phyloP scores from a whole-genome alignment of 495 filamentous ascomycete species.

The Polyplosphaeria fusca region DNA sequence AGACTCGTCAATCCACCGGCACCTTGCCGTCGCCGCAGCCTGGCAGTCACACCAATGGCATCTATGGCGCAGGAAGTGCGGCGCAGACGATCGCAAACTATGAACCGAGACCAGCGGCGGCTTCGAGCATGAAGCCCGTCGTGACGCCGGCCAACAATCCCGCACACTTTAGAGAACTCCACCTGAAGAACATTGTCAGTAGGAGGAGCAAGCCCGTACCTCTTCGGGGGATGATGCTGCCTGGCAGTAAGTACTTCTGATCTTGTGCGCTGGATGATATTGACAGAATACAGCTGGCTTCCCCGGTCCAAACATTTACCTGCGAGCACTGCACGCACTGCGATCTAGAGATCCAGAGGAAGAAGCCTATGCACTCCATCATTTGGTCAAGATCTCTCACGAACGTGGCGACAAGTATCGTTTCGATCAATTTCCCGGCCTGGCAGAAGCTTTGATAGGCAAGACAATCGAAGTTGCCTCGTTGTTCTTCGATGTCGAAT shows the following conservation, averaged over 20 bases:
- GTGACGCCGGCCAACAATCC: conserved; percentile 67
- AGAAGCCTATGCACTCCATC: conserved; percentile 83
- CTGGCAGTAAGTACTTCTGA: conserved; percentile 46
- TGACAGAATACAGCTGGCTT: conserved; percentile 50
- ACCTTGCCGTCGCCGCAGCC: conserved; percentile 48
- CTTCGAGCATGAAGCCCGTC: conserved; percentile 64
- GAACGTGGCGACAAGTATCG: conserved; percentile 93
- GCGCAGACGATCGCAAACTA: conserved; percentile 57
- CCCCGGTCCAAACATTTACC: conserved; percentile 81
- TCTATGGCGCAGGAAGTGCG: conserved; percentile 38
- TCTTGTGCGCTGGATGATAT: neutral
- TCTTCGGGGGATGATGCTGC: conserved; percentile 51
- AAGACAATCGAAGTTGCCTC: conserved; percentile 71
- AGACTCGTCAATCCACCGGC: conserved; percentile 55
- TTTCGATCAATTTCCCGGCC: conserved; percentile 84
- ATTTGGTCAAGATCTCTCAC: conserved; percentile 91
- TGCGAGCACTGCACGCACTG: conserved; percentile 72
- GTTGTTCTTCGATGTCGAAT: conserved; percentile 77
- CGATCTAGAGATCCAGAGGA: conserved; percentile 77
- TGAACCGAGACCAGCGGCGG: conserved; percentile 54
- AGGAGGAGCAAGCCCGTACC: conserved; percentile 24
- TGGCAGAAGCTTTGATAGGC: conserved; percentile 84
- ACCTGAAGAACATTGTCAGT: conserved; percentile 37
- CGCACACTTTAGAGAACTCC: conserved; percentile 53
- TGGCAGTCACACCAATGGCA: conserved; percentile 34